These are phyloP conservation scores for Gardenia jasminoides DNA, from an alignment of 257 asterid genomes.

Conservation along the genomic window DNA sequence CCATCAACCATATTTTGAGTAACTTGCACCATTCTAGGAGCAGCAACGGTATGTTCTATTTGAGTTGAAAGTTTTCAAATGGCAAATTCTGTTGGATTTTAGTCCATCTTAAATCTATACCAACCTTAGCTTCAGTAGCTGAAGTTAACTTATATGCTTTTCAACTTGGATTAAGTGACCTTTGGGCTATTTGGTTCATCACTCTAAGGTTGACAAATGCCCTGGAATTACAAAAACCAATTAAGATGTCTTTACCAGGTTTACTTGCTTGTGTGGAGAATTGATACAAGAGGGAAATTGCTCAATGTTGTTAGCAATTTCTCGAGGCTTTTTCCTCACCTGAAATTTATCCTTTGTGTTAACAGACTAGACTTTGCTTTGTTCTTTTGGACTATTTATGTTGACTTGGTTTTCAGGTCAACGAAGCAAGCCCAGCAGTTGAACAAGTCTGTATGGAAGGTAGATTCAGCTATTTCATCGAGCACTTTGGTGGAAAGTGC, in stretches of 20 bases:
- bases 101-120: not conserved
- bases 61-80: not conserved
- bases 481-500: conserved; percentile 87
- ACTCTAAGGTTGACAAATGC: not conserved
- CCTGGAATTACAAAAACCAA: not conserved
- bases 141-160: not conserved
- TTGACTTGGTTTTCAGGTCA: conserved; percentile 48
- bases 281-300: not conserved
- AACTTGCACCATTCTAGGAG: not conserved
- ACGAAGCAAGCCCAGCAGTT: conserved; percentile 69
- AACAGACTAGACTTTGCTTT: not conserved
- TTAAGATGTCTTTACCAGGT: not conserved
- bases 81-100: not conserved
- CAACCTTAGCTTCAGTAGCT: not conserved
- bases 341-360: not conserved
- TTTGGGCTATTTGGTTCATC: not conserved
- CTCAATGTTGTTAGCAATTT: not conserved
- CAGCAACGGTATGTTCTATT: not conserved
- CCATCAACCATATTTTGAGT: conserved; percentile 13
- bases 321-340: not conserved
- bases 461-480: conserved; percentile 67
- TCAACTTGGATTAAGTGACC: not conserved
- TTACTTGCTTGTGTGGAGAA: not conserved
- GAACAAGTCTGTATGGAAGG: conserved; percentile 74
- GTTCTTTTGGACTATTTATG: not conserved